These are phyloP conservation scores for Tuber magnatum DNA, from an alignment of 495 filamentous ascomycete genomes.

Conservation along the genomic window DNA sequence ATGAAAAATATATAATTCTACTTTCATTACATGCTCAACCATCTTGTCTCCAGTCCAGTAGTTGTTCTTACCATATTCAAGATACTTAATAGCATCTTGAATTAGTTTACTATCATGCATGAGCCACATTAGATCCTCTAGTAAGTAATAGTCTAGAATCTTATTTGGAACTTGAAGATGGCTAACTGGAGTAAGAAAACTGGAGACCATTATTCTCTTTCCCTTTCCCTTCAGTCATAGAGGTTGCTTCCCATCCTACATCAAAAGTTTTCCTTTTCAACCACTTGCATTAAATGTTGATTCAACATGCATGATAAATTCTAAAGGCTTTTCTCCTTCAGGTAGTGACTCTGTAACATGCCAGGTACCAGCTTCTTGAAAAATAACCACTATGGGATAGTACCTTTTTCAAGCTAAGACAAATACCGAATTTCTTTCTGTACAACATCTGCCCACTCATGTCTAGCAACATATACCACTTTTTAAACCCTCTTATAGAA, in stretches of 20 bases:
- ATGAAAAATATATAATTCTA: conserved; percentile 11
- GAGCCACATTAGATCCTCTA: conserved; percentile 7
- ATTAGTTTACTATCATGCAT: not conserved
- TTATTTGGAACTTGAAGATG: conserved; percentile 8
- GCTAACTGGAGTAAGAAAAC: conserved; percentile 9
- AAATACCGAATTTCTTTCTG: conserved; percentile 6
- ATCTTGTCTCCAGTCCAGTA: conserved; percentile 19
- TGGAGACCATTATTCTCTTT: conserved; percentile 18
- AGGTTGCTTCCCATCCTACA: conserved; percentile 14
- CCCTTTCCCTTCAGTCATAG: conserved; percentile 1
- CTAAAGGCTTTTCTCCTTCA: not conserved
- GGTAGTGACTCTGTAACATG: not conserved
- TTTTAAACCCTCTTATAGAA: not conserved
- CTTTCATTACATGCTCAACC: conserved; percentile 6
- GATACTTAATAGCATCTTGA: conserved; percentile 9
- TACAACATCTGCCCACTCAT: conserved; percentile 20
- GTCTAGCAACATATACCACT: conserved; percentile 16
- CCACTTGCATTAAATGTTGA: conserved; percentile 23
- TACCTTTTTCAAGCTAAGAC: conserved; percentile 6
- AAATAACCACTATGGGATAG: not conserved
- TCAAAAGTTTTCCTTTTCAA: conserved; percentile 7
- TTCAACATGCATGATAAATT: conserved; percentile 12
- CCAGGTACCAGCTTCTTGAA: conserved; percentile 10
- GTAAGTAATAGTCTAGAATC: not conserved
- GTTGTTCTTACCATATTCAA: too few relatives aligned